Conservation (phyloP, 2,329 filamentous ascomycete genomes). For the Curvularia sp. region DNA sequence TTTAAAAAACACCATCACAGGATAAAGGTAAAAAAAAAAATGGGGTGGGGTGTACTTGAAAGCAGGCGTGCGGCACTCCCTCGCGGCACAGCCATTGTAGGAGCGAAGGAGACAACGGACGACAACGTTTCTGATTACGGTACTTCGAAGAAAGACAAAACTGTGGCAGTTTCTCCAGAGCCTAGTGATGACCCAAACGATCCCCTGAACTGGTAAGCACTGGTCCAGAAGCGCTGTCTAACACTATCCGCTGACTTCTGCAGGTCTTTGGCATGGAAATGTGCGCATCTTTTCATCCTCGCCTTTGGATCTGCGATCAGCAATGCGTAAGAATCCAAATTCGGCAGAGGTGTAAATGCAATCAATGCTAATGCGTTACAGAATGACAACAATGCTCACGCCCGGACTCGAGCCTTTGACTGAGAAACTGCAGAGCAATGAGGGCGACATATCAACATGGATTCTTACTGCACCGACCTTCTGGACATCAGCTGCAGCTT, state of each 20-base stretch:
- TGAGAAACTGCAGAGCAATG: conserved; percentile 19
- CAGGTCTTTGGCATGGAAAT: conserved; percentile 20
- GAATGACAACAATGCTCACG: conserved; percentile 21
- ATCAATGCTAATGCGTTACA: conserved; percentile 6
- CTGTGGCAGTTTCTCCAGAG: conserved; percentile 10
- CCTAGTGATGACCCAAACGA: conserved; percentile 18
- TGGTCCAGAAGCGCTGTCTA: neutral
- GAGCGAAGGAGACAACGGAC: conserved; percentile 10
- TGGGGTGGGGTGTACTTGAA: conserved; percentile 25
- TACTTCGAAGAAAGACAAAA: conserved; percentile 12
- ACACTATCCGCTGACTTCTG: neutral
- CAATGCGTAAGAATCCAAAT: conserved; percentile 18
- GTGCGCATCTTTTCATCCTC: conserved; percentile 17
- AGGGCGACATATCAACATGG: conserved; percentile 20
- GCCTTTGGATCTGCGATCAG: conserved; percentile 22
- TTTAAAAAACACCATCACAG: neutral
- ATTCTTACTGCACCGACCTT: conserved; percentile 23
- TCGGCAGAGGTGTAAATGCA: neutral
- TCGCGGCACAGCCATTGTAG: conserved; percentile 16
- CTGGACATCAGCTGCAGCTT: conserved; percentile 23
- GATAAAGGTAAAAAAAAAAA: neutral
- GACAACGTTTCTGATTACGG: conserved; percentile 12
- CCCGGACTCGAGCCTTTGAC: conserved; percentile 19
- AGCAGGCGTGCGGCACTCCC: conserved; percentile 16
- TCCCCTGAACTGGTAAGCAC: conserved; percentile 17